These are phyloP conservation scores for Fusarium sambucinum DNA, from an alignment of 2,329 filamentous ascomycete genomes.

Conservation along the genomic window DNA sequence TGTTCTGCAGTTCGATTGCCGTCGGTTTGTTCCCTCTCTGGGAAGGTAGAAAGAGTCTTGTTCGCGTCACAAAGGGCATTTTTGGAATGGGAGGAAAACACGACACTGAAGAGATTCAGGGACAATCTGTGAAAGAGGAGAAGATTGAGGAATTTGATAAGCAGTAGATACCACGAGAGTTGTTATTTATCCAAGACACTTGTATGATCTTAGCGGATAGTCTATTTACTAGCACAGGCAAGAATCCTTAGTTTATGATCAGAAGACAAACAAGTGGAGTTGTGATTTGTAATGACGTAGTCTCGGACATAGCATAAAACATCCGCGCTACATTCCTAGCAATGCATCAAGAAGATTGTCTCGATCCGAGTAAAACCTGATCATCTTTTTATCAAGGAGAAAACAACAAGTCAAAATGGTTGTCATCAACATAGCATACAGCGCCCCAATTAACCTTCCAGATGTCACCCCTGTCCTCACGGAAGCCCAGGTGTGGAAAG, in stretches of 20 bases:
- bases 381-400: no score
- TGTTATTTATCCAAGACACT: neutral
- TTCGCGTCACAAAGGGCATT: constrained; percentile 37
- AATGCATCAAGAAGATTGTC: no score
- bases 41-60: constrained; percentile 69
- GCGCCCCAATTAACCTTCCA: constrained; percentile 53
- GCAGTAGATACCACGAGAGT: neutral
- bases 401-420: constrained; percentile 45
- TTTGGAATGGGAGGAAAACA: constrained; percentile 28
- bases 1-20: constrained; percentile 76
- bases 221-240: neutral
- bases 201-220: neutral
- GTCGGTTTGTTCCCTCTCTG: constrained; percentile 86
- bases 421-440: constrained; percentile 51
- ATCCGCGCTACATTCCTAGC: no score
- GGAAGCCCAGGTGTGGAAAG: constrained; percentile 52
- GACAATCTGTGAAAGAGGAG: constrained; percentile 14
- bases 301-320: neutral
- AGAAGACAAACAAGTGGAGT: neutral
- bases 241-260: neutral
- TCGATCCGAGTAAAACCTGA: accelerated
- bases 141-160: constrained; percentile 32
- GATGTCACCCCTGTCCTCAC: constrained; percentile 49
- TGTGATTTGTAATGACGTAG: constrained; percentile 5
- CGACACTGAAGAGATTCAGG: constrained; percentile 9